These are phyloP conservation scores for Vigna radiata DNA, from an alignment of 306 rosid genomes.

Conservation along the genomic window DNA sequence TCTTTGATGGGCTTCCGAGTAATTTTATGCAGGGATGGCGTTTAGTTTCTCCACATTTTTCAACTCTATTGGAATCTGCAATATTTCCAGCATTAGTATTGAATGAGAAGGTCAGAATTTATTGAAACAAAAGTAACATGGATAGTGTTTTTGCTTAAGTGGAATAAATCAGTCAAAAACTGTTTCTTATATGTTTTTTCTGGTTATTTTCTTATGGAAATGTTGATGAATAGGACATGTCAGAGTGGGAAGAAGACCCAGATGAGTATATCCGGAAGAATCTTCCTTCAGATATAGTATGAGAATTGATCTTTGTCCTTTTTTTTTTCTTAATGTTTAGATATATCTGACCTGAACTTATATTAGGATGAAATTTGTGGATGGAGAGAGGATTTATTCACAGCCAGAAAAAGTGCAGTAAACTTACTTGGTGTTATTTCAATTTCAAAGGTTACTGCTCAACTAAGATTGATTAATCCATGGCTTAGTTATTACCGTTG, in stretches of 20 bases:
- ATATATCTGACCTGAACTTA: conserved; percentile 37
- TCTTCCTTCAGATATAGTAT: conserved; percentile 92
- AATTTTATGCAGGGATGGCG: conserved; percentile 83
- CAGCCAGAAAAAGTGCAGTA: conserved; percentile 88
- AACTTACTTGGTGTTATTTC: conserved; percentile 89
- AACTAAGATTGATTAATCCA: conserved; percentile 35
- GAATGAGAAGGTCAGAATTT: conserved; percentile 78
- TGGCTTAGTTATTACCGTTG: conserved; percentile 23
- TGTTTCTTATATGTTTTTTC: conserved; percentile 31
- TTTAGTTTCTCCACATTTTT: conserved; percentile 86
- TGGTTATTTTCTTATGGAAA: conserved; percentile 43
- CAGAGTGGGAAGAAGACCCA: conserved; percentile 95
- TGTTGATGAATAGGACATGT: conserved; percentile 60
- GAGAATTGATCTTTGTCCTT: conserved; percentile 41
- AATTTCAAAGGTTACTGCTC: conserved; percentile 71
- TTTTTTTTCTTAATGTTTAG: conserved; percentile 20
- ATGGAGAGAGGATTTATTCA: conserved; percentile 91
- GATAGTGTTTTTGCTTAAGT: neutral
- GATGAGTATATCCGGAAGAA: conserved; percentile 88
- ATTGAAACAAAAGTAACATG: conserved; percentile 7
- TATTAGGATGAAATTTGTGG: conserved; percentile 82
- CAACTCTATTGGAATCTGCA: conserved; percentile 71
- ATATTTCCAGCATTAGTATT: conserved; percentile 80
- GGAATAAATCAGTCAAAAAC: conserved; percentile 14
- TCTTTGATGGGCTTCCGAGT: conserved; percentile 38